phyloP scores from a whole-genome alignment of 805 yeast species.

The Saccharomycopsis amapae region DNA sequence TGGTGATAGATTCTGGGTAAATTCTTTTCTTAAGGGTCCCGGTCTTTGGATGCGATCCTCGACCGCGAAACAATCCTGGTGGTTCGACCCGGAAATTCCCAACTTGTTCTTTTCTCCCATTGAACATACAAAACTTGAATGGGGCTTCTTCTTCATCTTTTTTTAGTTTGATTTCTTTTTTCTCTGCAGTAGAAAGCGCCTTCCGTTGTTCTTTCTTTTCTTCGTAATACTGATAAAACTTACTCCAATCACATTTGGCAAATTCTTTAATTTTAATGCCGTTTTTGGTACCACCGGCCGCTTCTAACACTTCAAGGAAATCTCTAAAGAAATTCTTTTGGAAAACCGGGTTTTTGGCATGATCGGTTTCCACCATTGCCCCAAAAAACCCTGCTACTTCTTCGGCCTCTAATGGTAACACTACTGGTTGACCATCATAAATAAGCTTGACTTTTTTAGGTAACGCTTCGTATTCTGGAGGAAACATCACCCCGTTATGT shows the following conservation, averaged over 20 bases:
- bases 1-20: slow-evolving; percentile 78
- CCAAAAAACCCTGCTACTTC: slow-evolving; percentile 96
- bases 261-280: slow-evolving; percentile 46
- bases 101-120: slow-evolving; percentile 86
- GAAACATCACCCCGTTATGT: slow-evolving; percentile 89
- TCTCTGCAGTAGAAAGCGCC: slow-evolving; percentile 60
- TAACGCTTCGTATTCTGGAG: slow-evolving; percentile 84
- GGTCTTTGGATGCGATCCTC: slow-evolving; percentile 95
- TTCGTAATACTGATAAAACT: slow-evolving; percentile 69
- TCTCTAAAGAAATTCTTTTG: slow-evolving; percentile 83
- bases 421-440: slow-evolving; percentile 72
- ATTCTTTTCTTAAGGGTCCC: slow-evolving; percentile 87
- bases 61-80: slow-evolving; percentile 91
- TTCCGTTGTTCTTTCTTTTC: slow-evolving; percentile 64
- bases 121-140: slow-evolving; percentile 68
- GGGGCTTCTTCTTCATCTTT: slow-evolving; percentile 73
- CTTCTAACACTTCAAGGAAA: slow-evolving; percentile 59
- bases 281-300: slow-evolving; percentile 53
- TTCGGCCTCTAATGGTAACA: slow-evolving; percentile 75
- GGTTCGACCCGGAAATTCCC: slow-evolving; percentile 95
- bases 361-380: slow-evolving; percentile 82
- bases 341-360: slow-evolving; percentile 79
- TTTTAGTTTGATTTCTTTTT: slow-evolving; percentile 63
- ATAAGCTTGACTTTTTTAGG: slow-evolving; percentile 69
- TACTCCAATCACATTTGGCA: slow-evolving; percentile 66